Evolutionary conservation across 2,329 filamentous ascomycete genomes (phyloP).

Genomic region (Westerdykella sp.): DNA sequence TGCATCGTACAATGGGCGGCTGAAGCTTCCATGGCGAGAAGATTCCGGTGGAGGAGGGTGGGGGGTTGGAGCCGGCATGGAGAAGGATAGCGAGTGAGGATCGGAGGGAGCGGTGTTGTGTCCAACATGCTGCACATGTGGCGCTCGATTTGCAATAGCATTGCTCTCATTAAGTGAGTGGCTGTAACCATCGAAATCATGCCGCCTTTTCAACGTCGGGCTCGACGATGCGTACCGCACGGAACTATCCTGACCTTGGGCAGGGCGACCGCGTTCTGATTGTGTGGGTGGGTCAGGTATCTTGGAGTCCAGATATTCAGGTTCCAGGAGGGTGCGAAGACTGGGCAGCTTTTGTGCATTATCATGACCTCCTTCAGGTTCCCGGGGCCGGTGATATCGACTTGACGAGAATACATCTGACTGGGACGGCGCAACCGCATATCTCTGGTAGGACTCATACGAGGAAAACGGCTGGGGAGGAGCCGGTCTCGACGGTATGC

Average conservation of each 20-base stretch:
- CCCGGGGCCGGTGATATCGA: slow-evolving; percentile 22
- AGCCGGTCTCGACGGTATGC: slow-evolving; percentile 71
- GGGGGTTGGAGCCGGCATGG: slow-evolving; percentile 18
- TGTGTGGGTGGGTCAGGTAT: slow-evolving; percentile 19
- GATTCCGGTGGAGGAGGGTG: slow-evolving; percentile 17
- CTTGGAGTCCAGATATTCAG: slow-evolving; percentile 31
- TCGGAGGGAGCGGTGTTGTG: slow-evolving; percentile 14
- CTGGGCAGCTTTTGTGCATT: slow-evolving; percentile 34
- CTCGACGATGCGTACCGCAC: slow-evolving; percentile 27
- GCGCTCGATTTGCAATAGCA: slow-evolving; percentile 23
- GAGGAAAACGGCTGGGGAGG: slow-evolving; percentile 20
- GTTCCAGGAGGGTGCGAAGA: slow-evolving; percentile 34
- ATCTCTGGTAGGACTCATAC: slow-evolving; percentile 24
- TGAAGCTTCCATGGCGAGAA: slow-evolving; percentile 19
- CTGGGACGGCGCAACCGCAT: slow-evolving; percentile 21
- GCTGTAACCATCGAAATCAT: slow-evolving; percentile 28
- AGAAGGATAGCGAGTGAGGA: slow-evolving; percentile 18
- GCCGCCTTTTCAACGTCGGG: slow-evolving; percentile 33
- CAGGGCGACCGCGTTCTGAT: slow-evolving; percentile 14
- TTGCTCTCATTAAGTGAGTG: slow-evolving; percentile 22
- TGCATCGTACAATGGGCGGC: slow-evolving; percentile 15
- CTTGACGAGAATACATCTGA: slow-evolving; percentile 19
- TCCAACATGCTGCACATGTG: slow-evolving; percentile 24
- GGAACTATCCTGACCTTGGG: slow-evolving; percentile 10
- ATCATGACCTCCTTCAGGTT: slow-evolving; percentile 20